Evolutionary conservation across 2,329 filamentous ascomycete genomes (phyloP).

Genomic region (Talaromyces piceae): DNA sequence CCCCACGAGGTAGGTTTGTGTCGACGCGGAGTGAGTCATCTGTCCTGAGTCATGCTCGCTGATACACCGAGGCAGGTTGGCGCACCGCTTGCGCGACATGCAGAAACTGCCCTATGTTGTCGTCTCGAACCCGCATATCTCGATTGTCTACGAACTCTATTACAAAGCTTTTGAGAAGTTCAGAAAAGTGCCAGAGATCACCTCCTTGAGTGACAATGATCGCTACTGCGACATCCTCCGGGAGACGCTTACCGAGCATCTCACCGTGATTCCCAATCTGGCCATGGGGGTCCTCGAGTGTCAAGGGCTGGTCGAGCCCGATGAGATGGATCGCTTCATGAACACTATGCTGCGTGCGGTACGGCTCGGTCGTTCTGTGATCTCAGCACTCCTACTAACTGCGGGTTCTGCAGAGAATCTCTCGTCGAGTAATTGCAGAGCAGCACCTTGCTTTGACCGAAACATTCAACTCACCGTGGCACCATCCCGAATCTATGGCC

Average conservation of each 20-base stretch:
- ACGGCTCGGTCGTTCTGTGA: constrained; percentile 15
- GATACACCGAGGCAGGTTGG: constrained; percentile 51
- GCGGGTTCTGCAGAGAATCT: constrained; percentile 62
- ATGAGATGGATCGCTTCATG: constrained; percentile 88
- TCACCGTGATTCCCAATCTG: constrained; percentile 87
- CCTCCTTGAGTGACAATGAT: constrained; percentile 83
- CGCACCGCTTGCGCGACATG: constrained; percentile 93
- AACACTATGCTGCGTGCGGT: constrained; percentile 86
- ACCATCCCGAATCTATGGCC: constrained; percentile 71
- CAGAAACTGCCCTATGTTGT: constrained; percentile 93
- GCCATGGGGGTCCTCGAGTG: constrained; percentile 93
- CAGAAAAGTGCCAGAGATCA: constrained; percentile 74
- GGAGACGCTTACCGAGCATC: constrained; percentile 73
- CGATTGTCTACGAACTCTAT: constrained; percentile 93
- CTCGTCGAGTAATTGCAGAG: constrained; percentile 90
- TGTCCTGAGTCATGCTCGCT: not conserved
- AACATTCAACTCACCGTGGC: constrained; percentile 84
- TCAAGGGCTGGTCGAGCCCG: constrained; percentile 68
- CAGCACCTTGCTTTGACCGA: constrained; percentile 93
- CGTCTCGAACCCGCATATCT: constrained; percentile 89
- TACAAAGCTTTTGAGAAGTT: constrained; percentile 93
- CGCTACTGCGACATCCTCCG: constrained; percentile 72
- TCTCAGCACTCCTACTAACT: constrained; percentile 6
- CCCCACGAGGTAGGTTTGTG: constrained; percentile 59
- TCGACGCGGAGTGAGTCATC: not conserved